Conservation (phyloP, 2,329 filamentous ascomycete species). For the Periconia digitata region DNA sequence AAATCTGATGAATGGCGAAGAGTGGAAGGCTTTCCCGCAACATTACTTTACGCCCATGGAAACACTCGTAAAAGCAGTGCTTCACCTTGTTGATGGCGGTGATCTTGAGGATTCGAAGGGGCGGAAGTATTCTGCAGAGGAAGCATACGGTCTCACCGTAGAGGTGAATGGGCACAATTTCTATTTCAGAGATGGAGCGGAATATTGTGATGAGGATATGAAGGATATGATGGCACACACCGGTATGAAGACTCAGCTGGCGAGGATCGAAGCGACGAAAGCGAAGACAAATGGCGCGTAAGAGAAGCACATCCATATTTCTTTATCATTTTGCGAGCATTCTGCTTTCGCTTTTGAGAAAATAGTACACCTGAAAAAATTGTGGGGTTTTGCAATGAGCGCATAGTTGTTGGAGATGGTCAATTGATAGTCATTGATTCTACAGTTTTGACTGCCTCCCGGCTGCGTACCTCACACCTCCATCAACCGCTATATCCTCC, state of each 20-base stretch:
- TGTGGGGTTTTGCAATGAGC: background rate
- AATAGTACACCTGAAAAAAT: too few relatives aligned
- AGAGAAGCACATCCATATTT: too few relatives aligned
- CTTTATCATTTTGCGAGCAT: too few relatives aligned
- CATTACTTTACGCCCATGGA: conserved; percentile 37
- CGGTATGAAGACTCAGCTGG: conserved; percentile 29
- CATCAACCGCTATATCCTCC: conserved; percentile 36
- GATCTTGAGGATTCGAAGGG: conserved; percentile 29
- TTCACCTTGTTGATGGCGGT: conserved; percentile 32
- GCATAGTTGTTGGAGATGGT: background rate
- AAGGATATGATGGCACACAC: conserved; percentile 32
- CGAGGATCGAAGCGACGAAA: conserved; percentile 28
- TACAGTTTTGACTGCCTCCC: conserved; percentile 33
- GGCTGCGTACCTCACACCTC: conserved; percentile 28
- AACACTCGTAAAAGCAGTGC: conserved; percentile 30
- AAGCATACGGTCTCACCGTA: conserved; percentile 29
- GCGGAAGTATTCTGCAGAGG: conserved; percentile 17
- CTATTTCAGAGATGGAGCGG: conserved; percentile 25
- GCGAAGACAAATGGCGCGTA: conserved; percentile 6
- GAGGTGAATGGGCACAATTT: conserved; percentile 31
- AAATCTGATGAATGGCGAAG: conserved; percentile 33
- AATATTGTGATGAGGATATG: conserved; percentile 30
- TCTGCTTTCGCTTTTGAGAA: too few relatives aligned
- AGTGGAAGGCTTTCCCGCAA: conserved; percentile 39
- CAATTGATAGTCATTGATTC: background rate